Evolutionary conservation across 202 grass and related monocot genomes (phyloP).

Genomic region (Schoenoplectus triqueter): DNA sequence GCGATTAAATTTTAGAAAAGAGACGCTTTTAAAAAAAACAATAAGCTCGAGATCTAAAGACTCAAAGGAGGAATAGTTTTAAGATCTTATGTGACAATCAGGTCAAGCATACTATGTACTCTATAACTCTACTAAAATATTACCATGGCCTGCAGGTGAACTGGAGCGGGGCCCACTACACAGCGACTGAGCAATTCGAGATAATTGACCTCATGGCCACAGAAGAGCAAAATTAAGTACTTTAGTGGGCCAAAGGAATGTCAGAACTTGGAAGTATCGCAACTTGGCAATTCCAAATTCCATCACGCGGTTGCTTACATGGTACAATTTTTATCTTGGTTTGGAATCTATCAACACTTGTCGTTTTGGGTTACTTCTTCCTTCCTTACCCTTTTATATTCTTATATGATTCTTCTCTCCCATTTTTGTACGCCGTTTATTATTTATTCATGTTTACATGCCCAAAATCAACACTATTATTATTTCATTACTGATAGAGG

Average conservation of each 20-base stretch:
- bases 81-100: background rate
- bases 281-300: background rate
- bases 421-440: background rate
- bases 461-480: background rate
- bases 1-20: background rate
- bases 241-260: background rate
- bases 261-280: background rate
- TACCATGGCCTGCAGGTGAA: background rate
- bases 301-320: slow-evolving; percentile 18
- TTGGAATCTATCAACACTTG: background rate
- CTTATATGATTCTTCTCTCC: background rate
- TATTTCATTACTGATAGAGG: background rate
- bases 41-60: background rate
- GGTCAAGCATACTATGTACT: background rate
- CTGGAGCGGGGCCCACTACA: background rate
- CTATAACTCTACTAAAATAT: background rate
- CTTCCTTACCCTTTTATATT: background rate
- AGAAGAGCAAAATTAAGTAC: background rate
- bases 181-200: background rate
- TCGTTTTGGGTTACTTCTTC: background rate
- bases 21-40: background rate
- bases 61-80: too few relatives aligned
- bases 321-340: background rate
- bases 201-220: background rate
- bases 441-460: background rate